phyloP scores from a whole-genome alignment of 1,139 yeast genomes.

The Diutina ranongensis region DNA sequence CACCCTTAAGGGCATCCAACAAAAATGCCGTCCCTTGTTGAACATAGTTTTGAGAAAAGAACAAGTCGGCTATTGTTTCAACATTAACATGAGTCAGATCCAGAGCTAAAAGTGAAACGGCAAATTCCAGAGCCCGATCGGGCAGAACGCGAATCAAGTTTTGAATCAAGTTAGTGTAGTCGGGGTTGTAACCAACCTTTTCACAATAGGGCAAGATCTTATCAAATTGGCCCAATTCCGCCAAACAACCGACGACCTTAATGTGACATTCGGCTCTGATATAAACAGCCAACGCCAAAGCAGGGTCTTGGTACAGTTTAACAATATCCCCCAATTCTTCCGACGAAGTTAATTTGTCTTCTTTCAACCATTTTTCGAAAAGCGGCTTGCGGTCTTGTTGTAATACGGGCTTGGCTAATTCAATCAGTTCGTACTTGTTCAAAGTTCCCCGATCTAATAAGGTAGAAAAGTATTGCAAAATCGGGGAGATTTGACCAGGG shows the following conservation, averaged over 20 bases:
- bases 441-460: constrained; percentile 86
- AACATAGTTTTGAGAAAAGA: constrained; percentile 85
- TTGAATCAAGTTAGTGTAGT: constrained; percentile 82
- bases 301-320: constrained; percentile 66
- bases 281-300: constrained; percentile 85
- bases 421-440: constrained; percentile 89
- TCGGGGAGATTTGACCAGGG: constrained; percentile 93
- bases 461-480: constrained; percentile 85
- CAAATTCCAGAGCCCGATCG: constrained; percentile 97
- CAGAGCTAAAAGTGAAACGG: constrained; percentile 66
- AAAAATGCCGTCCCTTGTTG: constrained; percentile 99
- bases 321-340: constrained; percentile 97
- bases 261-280: constrained; percentile 75
- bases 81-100: constrained; percentile 59
- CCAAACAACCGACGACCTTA: constrained; percentile 85
- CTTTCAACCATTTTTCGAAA: constrained; percentile 93
- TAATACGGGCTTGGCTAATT: constrained; percentile 88
- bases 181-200: constrained; percentile 82
- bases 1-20: constrained; percentile 89
- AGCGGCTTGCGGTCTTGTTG: constrained; percentile 93
- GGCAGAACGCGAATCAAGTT: constrained; percentile 87
- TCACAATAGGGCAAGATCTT: constrained; percentile 91
- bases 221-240: constrained; percentile 94
- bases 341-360: constrained; percentile 84
- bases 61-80: constrained; percentile 85